Percentiles rank a stretch among this genome's conserved stretches.
Conservation (phyloP, 1,139 yeast genomes). For the Saccharomyces hybrid region DNA sequence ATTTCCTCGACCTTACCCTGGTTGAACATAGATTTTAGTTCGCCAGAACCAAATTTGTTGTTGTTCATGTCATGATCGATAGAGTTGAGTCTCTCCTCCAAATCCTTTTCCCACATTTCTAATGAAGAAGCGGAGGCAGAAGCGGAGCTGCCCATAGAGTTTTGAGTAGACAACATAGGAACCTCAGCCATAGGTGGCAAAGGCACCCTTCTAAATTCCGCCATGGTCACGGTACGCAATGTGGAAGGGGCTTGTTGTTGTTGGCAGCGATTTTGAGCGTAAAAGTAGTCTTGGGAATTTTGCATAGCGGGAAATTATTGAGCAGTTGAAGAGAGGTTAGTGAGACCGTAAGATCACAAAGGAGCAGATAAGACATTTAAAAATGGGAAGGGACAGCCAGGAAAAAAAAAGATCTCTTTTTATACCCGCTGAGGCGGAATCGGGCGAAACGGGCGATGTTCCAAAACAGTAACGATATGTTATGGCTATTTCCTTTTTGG, state of each 20-base stretch:
- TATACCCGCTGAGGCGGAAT: background rate
- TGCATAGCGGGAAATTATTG: background rate
- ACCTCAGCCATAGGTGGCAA: slow-evolving; percentile 37
- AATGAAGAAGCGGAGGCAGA: slow-evolving; percentile 35
- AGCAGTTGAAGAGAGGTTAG: background rate
- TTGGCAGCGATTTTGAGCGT: background rate
- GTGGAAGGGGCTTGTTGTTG: slow-evolving; percentile 7
- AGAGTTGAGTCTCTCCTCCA: slow-evolving; percentile 37
- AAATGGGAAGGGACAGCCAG: background rate
- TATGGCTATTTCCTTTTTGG: background rate
- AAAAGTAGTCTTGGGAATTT: background rate
- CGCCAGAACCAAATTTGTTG: slow-evolving; percentile 24
- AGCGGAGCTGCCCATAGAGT: slow-evolving; percentile 22
- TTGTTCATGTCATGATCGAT: slow-evolving; percentile 29
- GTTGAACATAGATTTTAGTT: slow-evolving; percentile 15
- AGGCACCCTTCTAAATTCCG: slow-evolving; percentile 41
- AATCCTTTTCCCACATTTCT: slow-evolving; percentile 44
- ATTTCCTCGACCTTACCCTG: slow-evolving; percentile 12
- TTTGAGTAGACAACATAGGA: slow-evolving; percentile 28
- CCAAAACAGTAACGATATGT: background rate
- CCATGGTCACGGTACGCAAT: background rate
- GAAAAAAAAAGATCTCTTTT: background rate
- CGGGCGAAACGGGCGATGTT: background rate
- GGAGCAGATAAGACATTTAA: background rate
- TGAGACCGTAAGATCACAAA: background rate